phyloP scores from a whole-genome alignment of 2,329 filamentous ascomycete species.

The Eutypa lata region DNA sequence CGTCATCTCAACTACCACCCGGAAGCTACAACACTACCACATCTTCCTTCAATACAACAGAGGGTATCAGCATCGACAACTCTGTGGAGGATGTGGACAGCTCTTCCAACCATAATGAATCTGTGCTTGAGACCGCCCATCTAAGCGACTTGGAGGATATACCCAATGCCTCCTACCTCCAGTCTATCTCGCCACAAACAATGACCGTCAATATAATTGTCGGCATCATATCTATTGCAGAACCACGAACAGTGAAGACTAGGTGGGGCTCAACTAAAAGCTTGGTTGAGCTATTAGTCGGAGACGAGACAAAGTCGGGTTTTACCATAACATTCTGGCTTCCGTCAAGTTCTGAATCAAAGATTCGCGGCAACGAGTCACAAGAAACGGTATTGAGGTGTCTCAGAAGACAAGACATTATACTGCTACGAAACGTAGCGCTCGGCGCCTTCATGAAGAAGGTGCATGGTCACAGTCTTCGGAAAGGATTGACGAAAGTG shows the following conservation, averaged over 20 bases:
- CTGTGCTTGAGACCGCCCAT: conserved; percentile 31
- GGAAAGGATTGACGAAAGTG: conserved; percentile 66
- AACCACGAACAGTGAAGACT: conserved; percentile 66
- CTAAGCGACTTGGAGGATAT: conserved; percentile 67
- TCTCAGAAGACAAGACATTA: conserved; percentile 69
- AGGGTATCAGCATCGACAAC: conserved; percentile 24
- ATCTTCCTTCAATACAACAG: conserved; percentile 36
- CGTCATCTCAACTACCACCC: conserved; percentile 56
- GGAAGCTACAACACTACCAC: conserved; percentile 24
- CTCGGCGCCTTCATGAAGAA: conserved; percentile 70
- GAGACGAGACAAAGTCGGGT: conserved; percentile 78
- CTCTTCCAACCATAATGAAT: conserved; percentile 12
- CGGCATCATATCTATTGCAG: conserved; percentile 69
- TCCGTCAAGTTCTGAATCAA: conserved; percentile 30
- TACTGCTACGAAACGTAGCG: conserved; percentile 77
- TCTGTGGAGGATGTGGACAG: conserved; percentile 26
- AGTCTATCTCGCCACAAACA: conserved; percentile 71
- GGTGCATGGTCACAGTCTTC: conserved; percentile 82
- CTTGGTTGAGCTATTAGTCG: conserved; percentile 74
- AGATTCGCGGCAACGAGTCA: conserved; percentile 16
- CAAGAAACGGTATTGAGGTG: conserved; percentile 20
- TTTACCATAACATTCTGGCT: conserved; percentile 88
- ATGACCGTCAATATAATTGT: conserved; percentile 81
- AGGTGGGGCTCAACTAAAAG: conserved; percentile 60
- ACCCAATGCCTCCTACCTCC: conserved; percentile 63